phyloP scores from a whole-genome alignment of 2,329 filamentous ascomycete genomes.

The Epichloe scottii region DNA sequence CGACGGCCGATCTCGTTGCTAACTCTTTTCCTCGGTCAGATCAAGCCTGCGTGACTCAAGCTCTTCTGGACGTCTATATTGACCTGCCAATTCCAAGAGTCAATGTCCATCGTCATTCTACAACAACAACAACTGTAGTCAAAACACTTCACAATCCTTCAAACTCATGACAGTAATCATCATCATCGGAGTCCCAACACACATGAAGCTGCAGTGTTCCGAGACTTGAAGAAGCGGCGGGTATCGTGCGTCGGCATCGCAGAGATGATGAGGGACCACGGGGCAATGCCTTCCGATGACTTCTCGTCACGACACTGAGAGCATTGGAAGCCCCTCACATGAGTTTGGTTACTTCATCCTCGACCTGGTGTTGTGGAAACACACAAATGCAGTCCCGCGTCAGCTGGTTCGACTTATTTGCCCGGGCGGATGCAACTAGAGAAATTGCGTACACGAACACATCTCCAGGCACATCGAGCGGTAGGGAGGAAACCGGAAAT shows the following conservation, averaged over 20 bases:
- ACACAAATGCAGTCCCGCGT: slow-evolving; percentile 19
- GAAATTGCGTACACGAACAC: neutral
- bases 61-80: slow-evolving; percentile 14
- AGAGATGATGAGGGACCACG: neutral
- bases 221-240: neutral
- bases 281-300: neutral
- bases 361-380: slow-evolving; percentile 45
- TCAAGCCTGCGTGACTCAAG: slow-evolving; percentile 17
- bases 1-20: slow-evolving; percentile 18
- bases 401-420: slow-evolving; percentile 14
- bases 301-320: neutral
- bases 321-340: slow-evolving; percentile 42
- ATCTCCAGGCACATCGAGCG: neutral
- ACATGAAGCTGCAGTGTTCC: neutral
- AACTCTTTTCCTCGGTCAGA: slow-evolving; percentile 10
- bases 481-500: neutral
- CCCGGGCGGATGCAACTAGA: slow-evolving; percentile 4
- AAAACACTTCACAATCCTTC: neutral
- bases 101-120: slow-evolving; percentile 18
- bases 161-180: neutral
- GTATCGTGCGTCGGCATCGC: neutral
- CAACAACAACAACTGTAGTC: slow-evolving; percentile 2
- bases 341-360: slow-evolving; percentile 83
- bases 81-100: slow-evolving; percentile 17
- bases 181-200: neutral